Evolutionary conservation across 2,329 filamentous ascomycete species (phyloP), one percentile per base, ranked within the genome.

Genomic region (Triangularia setosa): DNA sequence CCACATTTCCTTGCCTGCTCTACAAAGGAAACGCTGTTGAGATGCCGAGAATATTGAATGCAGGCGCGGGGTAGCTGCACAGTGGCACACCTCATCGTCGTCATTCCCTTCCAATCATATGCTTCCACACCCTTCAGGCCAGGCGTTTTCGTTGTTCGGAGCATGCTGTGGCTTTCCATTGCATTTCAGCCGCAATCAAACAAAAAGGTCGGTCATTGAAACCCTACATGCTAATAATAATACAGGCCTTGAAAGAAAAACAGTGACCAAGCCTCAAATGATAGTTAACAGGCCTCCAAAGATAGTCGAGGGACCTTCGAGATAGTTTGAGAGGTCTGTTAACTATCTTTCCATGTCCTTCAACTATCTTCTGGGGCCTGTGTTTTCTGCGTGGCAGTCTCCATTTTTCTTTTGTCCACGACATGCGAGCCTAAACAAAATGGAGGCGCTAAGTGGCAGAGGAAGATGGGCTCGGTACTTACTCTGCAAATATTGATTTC

Each of bases 11-110:
- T n/a, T 16, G 7, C 14, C 16, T 14, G 30, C 4, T 40, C 16
- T 11, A 18, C 16, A 44, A n/a, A n/a, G 35, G 16, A 44, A 6
- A 6, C 35, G 5, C 35, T 21, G 40, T 21, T 48, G 40, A 48
- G 40, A 48, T 44, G 58, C 58, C 58, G 53, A 60, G 35, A 52
- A 60, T 60, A 53, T 52, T 60, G 16, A 48, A 16, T 60, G 18
- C 58, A 44, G 35, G 16, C 27, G 55, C 28, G 55, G 55, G 55
- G 25, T 58, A 30, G 18, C 55, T 55, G 14, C 35, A 40, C n/a
- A 3, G 35, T 40, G 16, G 35, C 35, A 40, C 33, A 48, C 40
- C n/a, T 21, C 40, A 21, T 48, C n/a, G 40, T 23, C 18, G 40
- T 48, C 18, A 18, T 14, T n/a, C 16, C 40, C 53, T 55, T 55